These are phyloP conservation scores for Colletotrichum sojae DNA, from an alignment of 2,329 filamentous ascomycete genomes.

Conservation along the genomic window DNA sequence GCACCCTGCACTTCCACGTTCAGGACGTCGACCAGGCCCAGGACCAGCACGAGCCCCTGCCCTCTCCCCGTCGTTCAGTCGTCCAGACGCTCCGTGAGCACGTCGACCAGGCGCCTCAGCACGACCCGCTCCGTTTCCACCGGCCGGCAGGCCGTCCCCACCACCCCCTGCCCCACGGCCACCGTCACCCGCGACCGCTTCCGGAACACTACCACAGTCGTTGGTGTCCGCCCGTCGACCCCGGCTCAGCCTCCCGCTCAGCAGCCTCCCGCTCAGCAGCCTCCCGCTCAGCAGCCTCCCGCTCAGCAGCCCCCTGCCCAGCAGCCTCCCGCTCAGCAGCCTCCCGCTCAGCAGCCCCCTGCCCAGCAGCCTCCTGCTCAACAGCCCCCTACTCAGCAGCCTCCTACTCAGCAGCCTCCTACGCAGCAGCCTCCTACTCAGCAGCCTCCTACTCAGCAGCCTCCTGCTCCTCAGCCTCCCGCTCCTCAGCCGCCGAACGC, in stretches of 20 bases:
- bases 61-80: slow-evolving; percentile 1
- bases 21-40: background rate
- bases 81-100: background rate
- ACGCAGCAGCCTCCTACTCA: background rate
- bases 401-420: slow-evolving; percentile 3
- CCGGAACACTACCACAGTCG: slow-evolving; percentile 14
- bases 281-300: background rate
- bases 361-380: slow-evolving; percentile 10
- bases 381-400: background rate
- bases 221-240: slow-evolving; percentile 1
- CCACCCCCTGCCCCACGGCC: slow-evolving; percentile 4
- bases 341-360: slow-evolving; percentile 1
- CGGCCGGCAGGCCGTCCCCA: slow-evolving; percentile 1
- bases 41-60: slow-evolving; percentile 5
- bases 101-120: slow-evolving; percentile 20
- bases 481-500: slow-evolving; percentile 13
- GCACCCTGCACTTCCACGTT: background rate
- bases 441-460: background rate
- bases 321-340: background rate
- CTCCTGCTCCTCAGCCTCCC: slow-evolving; percentile 8
- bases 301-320: slow-evolving; percentile 9
- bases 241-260: background rate
- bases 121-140: slow-evolving; percentile 8
- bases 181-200: slow-evolving; percentile 11
- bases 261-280: background rate